Percentiles rank a stretch among this genome's conserved stretches.
These are phyloP conservation scores for Silybum marianum DNA, from an alignment of 129 eudicot species.

Conservation along the genomic window DNA sequence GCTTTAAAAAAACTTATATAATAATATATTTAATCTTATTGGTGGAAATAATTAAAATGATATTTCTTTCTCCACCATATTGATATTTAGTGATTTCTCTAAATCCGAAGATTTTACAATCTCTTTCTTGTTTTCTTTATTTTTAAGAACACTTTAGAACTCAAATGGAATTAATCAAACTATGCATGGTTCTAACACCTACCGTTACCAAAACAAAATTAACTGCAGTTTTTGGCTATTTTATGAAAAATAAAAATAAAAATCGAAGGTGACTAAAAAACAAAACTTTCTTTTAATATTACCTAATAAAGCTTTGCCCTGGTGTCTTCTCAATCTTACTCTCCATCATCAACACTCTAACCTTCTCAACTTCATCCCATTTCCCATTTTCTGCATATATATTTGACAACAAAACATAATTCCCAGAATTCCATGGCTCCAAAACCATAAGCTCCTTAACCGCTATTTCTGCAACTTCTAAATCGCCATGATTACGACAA, in stretches of 20 bases:
- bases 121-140: too few species aligned
- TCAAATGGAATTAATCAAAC: too few species aligned
- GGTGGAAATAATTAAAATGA: neutral
- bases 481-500: constrained; percentile 57
- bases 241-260: neutral
- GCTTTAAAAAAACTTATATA: neutral
- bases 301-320: constrained; percentile 69
- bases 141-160: too few species aligned
- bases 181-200: neutral
- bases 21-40: too few species aligned
- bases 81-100: neutral
- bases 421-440: constrained; percentile 93
- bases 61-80: neutral
- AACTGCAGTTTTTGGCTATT: neutral
- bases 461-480: constrained; percentile 75
- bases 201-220: neutral
- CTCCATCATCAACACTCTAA: constrained; percentile 66
- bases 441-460: constrained; percentile 61
- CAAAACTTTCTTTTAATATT: neutral
- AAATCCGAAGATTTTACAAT: neutral
- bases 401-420: constrained; percentile 80
- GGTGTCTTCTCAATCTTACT: constrained; percentile 50
- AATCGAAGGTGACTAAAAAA: too few species aligned
- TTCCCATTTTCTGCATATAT: constrained; percentile 81
- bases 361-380: constrained; percentile 80